phyloP scores from a whole-genome alignment of 2,329 filamentous ascomycete genomes.

The Nemania serpens region DNA sequence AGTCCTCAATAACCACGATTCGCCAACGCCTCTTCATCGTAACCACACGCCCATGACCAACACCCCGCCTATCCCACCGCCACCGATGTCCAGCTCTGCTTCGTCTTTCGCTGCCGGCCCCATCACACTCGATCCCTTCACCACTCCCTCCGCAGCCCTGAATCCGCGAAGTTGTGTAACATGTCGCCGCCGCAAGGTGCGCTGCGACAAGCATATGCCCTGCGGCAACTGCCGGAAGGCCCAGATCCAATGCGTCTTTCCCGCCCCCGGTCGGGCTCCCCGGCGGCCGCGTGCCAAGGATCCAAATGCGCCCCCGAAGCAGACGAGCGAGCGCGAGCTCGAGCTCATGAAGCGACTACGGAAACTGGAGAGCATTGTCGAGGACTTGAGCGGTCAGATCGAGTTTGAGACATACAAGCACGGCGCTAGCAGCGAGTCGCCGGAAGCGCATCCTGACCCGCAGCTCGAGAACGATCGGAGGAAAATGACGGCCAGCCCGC shows the following conservation, averaged over 20 bases:
- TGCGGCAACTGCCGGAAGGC: slow-evolving; percentile 76
- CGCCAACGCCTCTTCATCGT: slow-evolving; percentile 11
- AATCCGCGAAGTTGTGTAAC: slow-evolving; percentile 53
- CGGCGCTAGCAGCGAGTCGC: slow-evolving; percentile 45
- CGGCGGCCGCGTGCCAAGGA: slow-evolving; percentile 68
- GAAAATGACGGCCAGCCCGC: slow-evolving; percentile 29
- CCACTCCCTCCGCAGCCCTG: slow-evolving; percentile 38
- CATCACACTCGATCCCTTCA: slow-evolving; percentile 41
- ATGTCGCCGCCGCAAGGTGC: slow-evolving; percentile 64
- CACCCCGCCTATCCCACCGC: slow-evolving; percentile 9
- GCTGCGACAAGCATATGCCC: slow-evolving; percentile 78
- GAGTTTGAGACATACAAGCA: slow-evolving; percentile 56
- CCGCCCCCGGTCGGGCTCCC: slow-evolving; percentile 73
- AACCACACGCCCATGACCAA: background rate
- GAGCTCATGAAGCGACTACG: slow-evolving; percentile 74
- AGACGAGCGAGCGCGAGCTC: slow-evolving; percentile 64
- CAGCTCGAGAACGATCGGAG: slow-evolving; percentile 33
- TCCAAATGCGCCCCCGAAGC: slow-evolving; percentile 64
- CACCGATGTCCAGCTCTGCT: slow-evolving; percentile 2
- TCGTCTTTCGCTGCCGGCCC: slow-evolving; percentile 35
- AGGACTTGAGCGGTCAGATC: slow-evolving; percentile 68
- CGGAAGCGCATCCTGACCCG: slow-evolving; percentile 42
- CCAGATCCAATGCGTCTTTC: slow-evolving; percentile 73
- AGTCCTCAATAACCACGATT: slow-evolving; percentile 5
- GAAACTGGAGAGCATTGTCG: slow-evolving; percentile 77